phyloP scores from a whole-genome alignment of 108 stramenopile species.

The Pinguiococcus pyrenoidosus region DNA sequence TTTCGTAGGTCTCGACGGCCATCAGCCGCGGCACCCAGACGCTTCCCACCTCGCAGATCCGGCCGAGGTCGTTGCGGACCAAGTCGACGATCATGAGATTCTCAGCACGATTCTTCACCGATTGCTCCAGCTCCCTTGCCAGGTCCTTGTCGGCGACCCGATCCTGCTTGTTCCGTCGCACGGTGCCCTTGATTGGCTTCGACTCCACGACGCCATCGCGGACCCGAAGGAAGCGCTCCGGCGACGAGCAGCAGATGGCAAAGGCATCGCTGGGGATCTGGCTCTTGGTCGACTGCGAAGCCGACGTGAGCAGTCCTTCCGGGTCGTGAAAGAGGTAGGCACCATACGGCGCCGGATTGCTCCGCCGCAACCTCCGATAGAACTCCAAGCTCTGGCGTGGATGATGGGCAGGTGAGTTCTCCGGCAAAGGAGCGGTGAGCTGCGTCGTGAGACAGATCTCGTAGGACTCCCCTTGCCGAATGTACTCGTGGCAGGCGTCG shows the following conservation, averaged over 20 bases:
- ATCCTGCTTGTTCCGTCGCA: conserved; percentile 39
- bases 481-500: conserved; percentile 15
- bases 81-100: conserved; percentile 97
- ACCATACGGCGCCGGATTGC: conserved; percentile 83
- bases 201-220: conserved; percentile 50
- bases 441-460: conserved; percentile 84
- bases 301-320: background rate
- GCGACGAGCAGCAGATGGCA: conserved; percentile 80
- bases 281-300: background rate
- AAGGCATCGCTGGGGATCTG: conserved; percentile 17
- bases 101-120: conserved; percentile 69
- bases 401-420: background rate
- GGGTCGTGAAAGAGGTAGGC: conserved; percentile 41
- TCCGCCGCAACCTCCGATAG: conserved; percentile 52
- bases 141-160: conserved; percentile 20
- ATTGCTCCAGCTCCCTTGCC: conserved; percentile 16
- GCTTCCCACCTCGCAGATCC: conserved; percentile 66
- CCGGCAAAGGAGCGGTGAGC: conserved; percentile 16
- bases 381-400: conserved; percentile 37
- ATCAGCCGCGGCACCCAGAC: conserved; percentile 81
- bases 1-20: conserved; percentile 84
- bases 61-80: conserved; percentile 78
- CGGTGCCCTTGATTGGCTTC: conserved; percentile 94
- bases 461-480: conserved; percentile 69
- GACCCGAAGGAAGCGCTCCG: conserved; percentile 78